Evolutionary conservation across 2,329 filamentous ascomycete genomes (phyloP), one percentile per base, ranked within the genome.

Genomic region (Lasiodiplodia theobromae): DNA sequence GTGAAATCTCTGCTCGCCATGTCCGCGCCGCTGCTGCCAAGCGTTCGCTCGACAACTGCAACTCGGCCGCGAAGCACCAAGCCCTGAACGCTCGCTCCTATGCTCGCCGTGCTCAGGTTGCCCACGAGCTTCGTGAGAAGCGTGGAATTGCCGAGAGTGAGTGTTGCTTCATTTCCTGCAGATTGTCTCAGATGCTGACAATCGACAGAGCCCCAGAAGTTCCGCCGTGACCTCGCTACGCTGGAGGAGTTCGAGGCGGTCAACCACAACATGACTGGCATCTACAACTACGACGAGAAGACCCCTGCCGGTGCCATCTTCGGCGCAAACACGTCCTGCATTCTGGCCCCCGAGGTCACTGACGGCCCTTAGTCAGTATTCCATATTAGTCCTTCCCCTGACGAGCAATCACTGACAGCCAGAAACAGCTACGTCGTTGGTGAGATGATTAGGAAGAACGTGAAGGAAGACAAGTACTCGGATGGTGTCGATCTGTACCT

Each of bases 401-500:
- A 37, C 31, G 4, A 47, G n/a, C 14, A 44, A 28, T 6, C 16
- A 28, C 14, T 63, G 25, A 44, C 28, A 23, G 23, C 10, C 11
- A 4, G 23, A 7, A 49, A 21, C 11, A 52, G 44, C 56, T 79
- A 76, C 74, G 83, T 87, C 63, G 73, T 78, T n/a, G 86, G 86
- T 34, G 85, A 88, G 73, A 80, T 82, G 63, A 75, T 88, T 68
- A 82, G 86, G 34, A 71, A 79, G 37, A 77, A 88, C 71, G 75
- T 88, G 38, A 80, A 77, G 14, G 84, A 86, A 56, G 77, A 78
- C 18, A 79, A 86, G 73, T 68, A 68, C 56, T 62, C 40, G 4
- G 71, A 73, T 7, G 86, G 86, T 60, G 77, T 88, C 38, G 79
- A 81, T 34, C 74, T 87, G 49, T 80, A 81, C 4, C 75, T 87